Evolutionary conservation across 2,329 filamentous ascomycete species (phyloP), one percentile per base, ranked within the genome.

Genomic region (Aspergillus awamori): DNA sequence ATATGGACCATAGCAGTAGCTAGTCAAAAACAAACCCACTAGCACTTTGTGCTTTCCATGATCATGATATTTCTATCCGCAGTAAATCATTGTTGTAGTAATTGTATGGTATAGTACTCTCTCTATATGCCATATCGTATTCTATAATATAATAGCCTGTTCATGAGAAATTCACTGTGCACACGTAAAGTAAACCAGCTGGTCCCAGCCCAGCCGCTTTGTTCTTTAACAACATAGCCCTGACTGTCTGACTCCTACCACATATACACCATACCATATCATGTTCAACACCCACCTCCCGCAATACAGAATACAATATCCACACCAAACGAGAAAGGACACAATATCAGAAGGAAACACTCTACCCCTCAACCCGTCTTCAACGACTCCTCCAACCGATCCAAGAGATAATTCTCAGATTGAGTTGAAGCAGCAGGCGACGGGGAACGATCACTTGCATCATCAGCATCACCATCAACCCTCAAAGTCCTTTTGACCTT

Each of bases 301-400:
- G 24, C 20, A 24, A 6, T 22, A 45, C 17, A 45, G 22, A 2
- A 45, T 11, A 2, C 11, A 11, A 22, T 33, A 15, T 17, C 24
- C 4, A 30, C 17, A 7, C 24, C n/a, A 20, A 24, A 28, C 6
- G 22, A 56, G 20, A 7, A 39, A 22, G 6, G 36, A 24, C 28
- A 45, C 2, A 49, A 30, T 20, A 28, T 55, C 0, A 11, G 11
- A 30, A 5, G 33, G 8, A 22, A 24, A 26, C 38, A 39, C 22
- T 10, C 43, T 24, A 26, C 11, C 8, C 13, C 24, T 26, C 26
- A 26, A 22, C 13, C 13, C 15, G 24, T 39, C 10, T 63, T 58
- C 26, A 71, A 52, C 1, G 69, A 70, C 51, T 70, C 68, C 57
- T 71, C 69, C 41, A 71, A 47, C 17, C 62, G 63, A 60, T 71